Base-by-base conservation (phyloP, 2,329 filamentous ascomycete genomes). In the Colletotrichum sp. region DNA sequence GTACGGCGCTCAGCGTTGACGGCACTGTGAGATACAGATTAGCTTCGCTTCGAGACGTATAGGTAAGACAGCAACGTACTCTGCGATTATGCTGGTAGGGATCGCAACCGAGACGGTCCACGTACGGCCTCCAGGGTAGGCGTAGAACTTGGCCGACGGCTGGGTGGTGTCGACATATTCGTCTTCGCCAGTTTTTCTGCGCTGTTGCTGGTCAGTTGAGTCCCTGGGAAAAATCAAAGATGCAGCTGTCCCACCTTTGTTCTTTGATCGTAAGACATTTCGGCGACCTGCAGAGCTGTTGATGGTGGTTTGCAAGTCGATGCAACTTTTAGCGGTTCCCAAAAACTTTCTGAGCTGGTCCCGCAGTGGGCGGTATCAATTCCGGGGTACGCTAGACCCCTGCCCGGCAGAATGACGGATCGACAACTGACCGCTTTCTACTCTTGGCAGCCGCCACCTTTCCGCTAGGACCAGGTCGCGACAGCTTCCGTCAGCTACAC, bases 21-120 rank as follows among this genome's bases (percentile, higher is more conserved):
- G 48, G 93, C 92, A 81, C 94, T 96, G 78, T 64, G 0, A 65
- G 16, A 24, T 2, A 0, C 10, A 24, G 10, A 28, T 73, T 5
- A 71, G 12, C n/a, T 61, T 12, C 14, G 8, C 10, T 1, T 63
- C 9, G 48, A 8, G 10, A 0, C 5, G 18, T 26, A 2, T 24
- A 61, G 24, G 1, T 0, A 2, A 16, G 28, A 13, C 18, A 10
- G 18, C 32, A 84, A 84, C 87, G 76, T 86, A 95, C 94, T 94
- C 94, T 73, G 92, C 88, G 72, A 96, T 89, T 59, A 97, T 91
- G 81, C 94, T 96, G 38, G 93, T 94, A 2, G 95, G 94, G 34
- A 97, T 84, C 5, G 95, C 95, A 38, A 97, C 89, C 56, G 93
- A 96, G 21, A 97, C 82, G 0, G 95, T 97, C 89, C 93, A 94